Evolutionary conservation across 1,139 yeast species (phyloP), one percentile per base, ranked within the genome.

Genomic region (Debaryomyces udenii): DNA sequence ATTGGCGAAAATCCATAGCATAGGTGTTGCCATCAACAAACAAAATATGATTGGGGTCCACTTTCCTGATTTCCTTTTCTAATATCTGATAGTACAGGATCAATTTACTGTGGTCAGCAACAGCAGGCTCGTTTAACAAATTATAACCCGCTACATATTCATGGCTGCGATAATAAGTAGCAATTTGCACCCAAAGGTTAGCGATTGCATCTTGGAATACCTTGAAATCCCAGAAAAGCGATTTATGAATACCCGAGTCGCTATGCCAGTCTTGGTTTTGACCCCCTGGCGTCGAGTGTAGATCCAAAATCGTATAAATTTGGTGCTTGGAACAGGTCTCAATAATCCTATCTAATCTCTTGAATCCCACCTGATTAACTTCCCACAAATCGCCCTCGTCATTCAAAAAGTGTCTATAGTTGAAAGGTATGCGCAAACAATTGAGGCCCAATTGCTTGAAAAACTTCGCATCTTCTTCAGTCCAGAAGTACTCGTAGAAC

Each of bases 211-310:
- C 76, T 52, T 72, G 77, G 55, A 71, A 69, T 14, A 68, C 58
- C 46, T 64, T 66, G 56, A 70, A 73, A 23, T 69, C 71, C 75
- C 77, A 73, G 52, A 73, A 72, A 26, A 69, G 45, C 2, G 78
- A 62, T 50, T 66, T 61, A 55, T 71, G 75, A 44, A 66, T 58
- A 4, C 65, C 68, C 3, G 73, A 63, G 53, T 73, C 78, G 33
- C 65, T 53, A 49, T 73, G 78, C 78, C 78, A 73, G 51, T 70
- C 77, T 52, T 72, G 78, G 50, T 70, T 71, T 52, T 72, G 77
- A 14, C 78, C 78, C 18, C 78, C 78, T 9, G 78, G 78, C 18
- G 60, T 64, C 9, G 77, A 62, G 47, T 73, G 78, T 32, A 73
- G 63, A 46, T 73, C 78, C 38, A 73, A 62, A 40, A 72, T 62